Evolutionary conservation across 1,284 basidiomycete species (phyloP), one percentile per base, ranked within the genome.

Genomic region (Ceratobasidium sp.): DNA sequence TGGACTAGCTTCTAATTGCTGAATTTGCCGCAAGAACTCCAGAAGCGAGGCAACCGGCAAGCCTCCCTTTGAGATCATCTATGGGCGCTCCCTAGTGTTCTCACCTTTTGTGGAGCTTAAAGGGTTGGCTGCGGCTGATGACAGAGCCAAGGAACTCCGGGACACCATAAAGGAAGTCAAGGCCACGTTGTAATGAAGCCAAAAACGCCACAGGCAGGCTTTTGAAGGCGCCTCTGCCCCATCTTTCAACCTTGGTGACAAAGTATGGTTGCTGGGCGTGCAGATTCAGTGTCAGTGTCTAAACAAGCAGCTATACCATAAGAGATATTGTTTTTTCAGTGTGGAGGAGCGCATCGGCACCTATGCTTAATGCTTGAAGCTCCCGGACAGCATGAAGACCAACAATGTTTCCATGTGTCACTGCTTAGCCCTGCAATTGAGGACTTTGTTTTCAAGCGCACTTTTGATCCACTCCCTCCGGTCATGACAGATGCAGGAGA

Each of bases 11-110:
- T n/a, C 67, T 54, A 8, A 4, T 73, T 20, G 54, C 54, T 17
- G 71, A 76, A 28, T 76, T 61, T 71, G 75, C 68, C 45, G 61
- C 75, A 73, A 73, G 17, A 77, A 66, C 49, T n/a, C 73, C 26
- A 26, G 58, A 28, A 45, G 26, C 51, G 37, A 73, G 4, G 61
- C 61, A 5, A 64, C 6, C 11, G 37, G 45, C 65, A 67, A 53
- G 51, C 28, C 65, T 53, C 47, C 47, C 5, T 49, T 49, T 64
- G 61, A 64, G 39, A 23, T 64, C 6, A 31, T 45, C 11, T 45
- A 64, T 45, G 61, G 61, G 3, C 20, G 37, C 39, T 45, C 37
- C 26, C 61, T 37, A 26, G 35, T 31, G 3, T 42, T 45, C 17
- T 1, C 3, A 6, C 37, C 26, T 13, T 45, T n/a, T 17, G 37